phyloP scores from a whole-genome alignment of 2,329 filamentous ascomycete genomes.

The Colletotrichum lini region DNA sequence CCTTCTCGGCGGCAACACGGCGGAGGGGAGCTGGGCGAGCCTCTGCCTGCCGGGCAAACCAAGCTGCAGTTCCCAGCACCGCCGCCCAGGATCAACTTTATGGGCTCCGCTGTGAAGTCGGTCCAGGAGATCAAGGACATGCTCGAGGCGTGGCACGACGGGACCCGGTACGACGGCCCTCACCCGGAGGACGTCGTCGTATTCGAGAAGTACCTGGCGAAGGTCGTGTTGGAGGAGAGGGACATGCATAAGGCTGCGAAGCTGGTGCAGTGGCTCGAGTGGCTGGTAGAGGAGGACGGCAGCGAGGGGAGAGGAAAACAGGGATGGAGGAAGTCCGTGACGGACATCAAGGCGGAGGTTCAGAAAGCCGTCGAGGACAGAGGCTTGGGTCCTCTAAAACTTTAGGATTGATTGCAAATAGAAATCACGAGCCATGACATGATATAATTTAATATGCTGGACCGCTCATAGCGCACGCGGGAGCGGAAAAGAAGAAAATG shows the following conservation, averaged over 20 bases:
- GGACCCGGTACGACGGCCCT: conserved; percentile 81
- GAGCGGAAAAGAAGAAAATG: background rate
- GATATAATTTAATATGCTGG: conserved; percentile 25
- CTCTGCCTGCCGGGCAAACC: conserved; percentile 54
- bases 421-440: conserved; percentile 30
- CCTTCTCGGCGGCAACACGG: conserved; percentile 47
- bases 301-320: conserved; percentile 54
- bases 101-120: conserved; percentile 58
- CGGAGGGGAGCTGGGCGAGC: conserved; percentile 37
- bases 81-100: conserved; percentile 64
- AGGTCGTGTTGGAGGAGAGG: conserved; percentile 81
- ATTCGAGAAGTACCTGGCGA: conserved; percentile 78
- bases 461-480: background rate
- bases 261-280: conserved; percentile 77
- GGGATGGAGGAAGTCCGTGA: conserved; percentile 63
- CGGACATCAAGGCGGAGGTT: conserved; percentile 63
- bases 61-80: conserved; percentile 62
- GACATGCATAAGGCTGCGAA: conserved; percentile 82
- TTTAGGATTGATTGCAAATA: conserved; percentile 50
- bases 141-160: conserved; percentile 81
- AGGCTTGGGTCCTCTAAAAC: conserved; percentile 69
- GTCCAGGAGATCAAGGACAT: conserved; percentile 78
- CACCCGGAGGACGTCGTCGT: conserved; percentile 84
- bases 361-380: conserved; percentile 69
- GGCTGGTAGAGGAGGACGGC: conserved; percentile 66